A percentile compares a stretch with the other conserved stretches of the same genome.
These are phyloP conservation scores for Recurvomyces mirabilis DNA, from an alignment of 495 filamentous ascomycete genomes.

Conservation along the genomic window DNA sequence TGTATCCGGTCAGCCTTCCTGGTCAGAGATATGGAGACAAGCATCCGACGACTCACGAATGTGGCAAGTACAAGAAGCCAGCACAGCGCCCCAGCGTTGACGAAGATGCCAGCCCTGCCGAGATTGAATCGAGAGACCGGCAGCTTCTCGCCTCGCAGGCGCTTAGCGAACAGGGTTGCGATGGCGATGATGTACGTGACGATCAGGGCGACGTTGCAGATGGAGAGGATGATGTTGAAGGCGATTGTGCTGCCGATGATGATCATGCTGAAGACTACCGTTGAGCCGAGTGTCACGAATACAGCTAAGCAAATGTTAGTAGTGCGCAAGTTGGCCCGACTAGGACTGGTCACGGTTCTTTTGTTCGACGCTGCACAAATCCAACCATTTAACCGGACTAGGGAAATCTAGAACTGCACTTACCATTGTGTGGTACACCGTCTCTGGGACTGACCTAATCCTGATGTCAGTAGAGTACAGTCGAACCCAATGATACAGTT, in stretches of 20 bases:
- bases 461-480: background rate
- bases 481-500: background rate
- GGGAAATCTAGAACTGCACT: no score
- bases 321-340: conserved; percentile 18
- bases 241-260: conserved; percentile 18
- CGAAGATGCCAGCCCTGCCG: conserved; percentile 31
- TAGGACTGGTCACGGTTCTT: background rate
- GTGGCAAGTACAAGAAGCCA: conserved; percentile 40
- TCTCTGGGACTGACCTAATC: background rate
- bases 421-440: background rate
- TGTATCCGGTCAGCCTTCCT: background rate
- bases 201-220: conserved; percentile 36
- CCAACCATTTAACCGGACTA: no score
- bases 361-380: no score
- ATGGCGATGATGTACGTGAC: conserved; percentile 44
- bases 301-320: conserved; percentile 24
- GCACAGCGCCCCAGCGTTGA: conserved; percentile 34
- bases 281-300: conserved; percentile 29
- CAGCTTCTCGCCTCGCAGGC: conserved; percentile 29
- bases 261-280: conserved; percentile 12
- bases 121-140: conserved; percentile 40
- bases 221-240: conserved; percentile 38
- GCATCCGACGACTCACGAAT: conserved; percentile 25
- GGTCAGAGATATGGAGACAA: background rate
- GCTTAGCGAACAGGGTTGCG: conserved; percentile 34